phyloP scores from a whole-genome alignment of 805 yeast species.

The Starmera quercuum region DNA sequence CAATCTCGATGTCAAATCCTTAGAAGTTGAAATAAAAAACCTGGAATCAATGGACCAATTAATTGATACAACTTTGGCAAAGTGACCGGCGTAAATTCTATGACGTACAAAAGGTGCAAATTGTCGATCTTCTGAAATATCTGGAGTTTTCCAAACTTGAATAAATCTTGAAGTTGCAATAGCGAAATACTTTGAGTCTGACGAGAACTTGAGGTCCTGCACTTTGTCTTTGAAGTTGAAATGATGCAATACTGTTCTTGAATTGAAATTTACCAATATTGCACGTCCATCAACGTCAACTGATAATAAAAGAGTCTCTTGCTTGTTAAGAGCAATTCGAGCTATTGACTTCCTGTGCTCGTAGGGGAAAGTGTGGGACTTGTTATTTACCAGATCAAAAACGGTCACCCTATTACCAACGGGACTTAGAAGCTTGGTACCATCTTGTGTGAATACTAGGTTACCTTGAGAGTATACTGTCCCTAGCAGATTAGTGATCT shows the following conservation, averaged over 20 bases:
- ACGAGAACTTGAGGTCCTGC: conserved; percentile 70
- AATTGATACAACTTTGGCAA: conserved; percentile 66
- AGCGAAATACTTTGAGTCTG: conserved; percentile 84
- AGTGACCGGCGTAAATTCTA: conserved; percentile 89
- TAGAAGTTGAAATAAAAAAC: conserved; percentile 77
- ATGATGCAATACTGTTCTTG: conserved; percentile 84
- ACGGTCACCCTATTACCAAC: conserved; percentile 91
- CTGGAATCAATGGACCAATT: conserved; percentile 91
- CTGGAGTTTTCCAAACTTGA: conserved; percentile 93
- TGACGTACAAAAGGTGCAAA: conserved; percentile 94
- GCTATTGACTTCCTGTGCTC: conserved; percentile 85
- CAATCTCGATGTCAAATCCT: conserved; percentile 83
- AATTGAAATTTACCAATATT: conserved; percentile 74
- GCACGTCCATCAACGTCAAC: conserved; percentile 93
- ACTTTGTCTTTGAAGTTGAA: conserved; percentile 86
- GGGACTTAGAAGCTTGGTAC: conserved; percentile 75
- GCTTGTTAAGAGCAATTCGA: conserved; percentile 74
- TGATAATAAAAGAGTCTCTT: conserved; percentile 70
- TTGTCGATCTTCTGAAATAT: conserved; percentile 71
- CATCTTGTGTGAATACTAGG: conserved; percentile 77
- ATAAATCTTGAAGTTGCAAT: conserved; percentile 74
- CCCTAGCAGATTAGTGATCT: conserved; percentile 84
- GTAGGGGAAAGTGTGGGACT: conserved; percentile 82
- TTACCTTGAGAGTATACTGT: conserved; percentile 95
- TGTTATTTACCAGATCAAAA: conserved; percentile 78